These are phyloP conservation scores for Kwoniella shivajii DNA, from an alignment of 1,284 basidiomycete genomes.

Conservation along the genomic window DNA sequence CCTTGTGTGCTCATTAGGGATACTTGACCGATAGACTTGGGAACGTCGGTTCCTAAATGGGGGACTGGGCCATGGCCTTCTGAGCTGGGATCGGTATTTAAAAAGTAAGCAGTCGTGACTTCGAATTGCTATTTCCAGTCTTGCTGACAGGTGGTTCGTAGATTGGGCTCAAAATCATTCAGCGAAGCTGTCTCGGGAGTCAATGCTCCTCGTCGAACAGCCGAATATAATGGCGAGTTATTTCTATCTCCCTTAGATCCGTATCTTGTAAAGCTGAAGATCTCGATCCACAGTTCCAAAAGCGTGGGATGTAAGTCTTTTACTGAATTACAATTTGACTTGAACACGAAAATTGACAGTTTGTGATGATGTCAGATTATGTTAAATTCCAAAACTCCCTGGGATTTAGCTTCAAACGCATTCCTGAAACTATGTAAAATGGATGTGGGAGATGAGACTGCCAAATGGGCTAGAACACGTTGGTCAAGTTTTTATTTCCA, in stretches of 20 bases:
- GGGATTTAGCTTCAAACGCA: slow-evolving; percentile 37
- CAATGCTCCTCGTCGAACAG: slow-evolving; percentile 48
- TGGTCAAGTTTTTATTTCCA: neutral
- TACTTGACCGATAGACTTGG: slow-evolving; percentile 33
- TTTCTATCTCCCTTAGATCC: too few relatives aligned
- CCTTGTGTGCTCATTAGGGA: neutral
- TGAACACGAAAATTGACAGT: too few relatives aligned
- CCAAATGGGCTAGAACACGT: slow-evolving; percentile 41
- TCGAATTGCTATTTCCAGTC: neutral
- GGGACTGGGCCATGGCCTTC: slow-evolving; percentile 41
- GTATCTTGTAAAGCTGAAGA: neutral
- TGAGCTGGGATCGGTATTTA: slow-evolving; percentile 27
- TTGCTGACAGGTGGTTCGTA: slow-evolving; percentile 11
- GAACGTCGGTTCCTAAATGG: slow-evolving; percentile 39
- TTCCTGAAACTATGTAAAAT: slow-evolving; percentile 46
- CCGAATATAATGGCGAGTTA: slow-evolving; percentile 46
- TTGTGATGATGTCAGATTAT: too few relatives aligned
- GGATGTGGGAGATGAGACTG: slow-evolving; percentile 42
- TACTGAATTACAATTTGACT: too few relatives aligned
- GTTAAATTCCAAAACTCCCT: slow-evolving; percentile 30
- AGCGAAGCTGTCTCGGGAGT: slow-evolving; percentile 43
- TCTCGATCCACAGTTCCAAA: slow-evolving; percentile 31
- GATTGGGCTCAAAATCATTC: slow-evolving; percentile 36
- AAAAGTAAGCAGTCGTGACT: slow-evolving; percentile 16
- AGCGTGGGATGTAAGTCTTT: slow-evolving; percentile 44